Conservation (phyloP, 345 rosid genomes). For the Citrus trifoliata region DNA sequence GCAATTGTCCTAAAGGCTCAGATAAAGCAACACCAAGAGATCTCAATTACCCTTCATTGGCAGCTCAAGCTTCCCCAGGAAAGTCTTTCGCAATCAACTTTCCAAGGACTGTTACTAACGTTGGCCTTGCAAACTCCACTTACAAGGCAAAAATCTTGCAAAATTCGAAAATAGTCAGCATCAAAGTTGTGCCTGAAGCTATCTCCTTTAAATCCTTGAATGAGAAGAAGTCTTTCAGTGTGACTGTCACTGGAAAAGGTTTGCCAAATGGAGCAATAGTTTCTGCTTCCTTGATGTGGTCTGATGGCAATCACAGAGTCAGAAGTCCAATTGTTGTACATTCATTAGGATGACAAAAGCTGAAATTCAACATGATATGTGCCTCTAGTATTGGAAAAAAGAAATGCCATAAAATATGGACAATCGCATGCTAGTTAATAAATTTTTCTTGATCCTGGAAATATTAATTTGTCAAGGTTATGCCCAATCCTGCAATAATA, state of each 20-base stretch:
- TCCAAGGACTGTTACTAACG: slow-evolving; percentile 54
- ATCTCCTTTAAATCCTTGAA: slow-evolving; percentile 26
- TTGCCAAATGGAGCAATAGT: not conserved
- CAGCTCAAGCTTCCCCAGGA: slow-evolving; percentile 11
- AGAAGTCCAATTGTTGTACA: slow-evolving; percentile 4
- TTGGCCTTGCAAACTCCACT: slow-evolving; percentile 36
- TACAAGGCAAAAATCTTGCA: slow-evolving; percentile 30
- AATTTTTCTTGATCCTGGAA: too few species aligned
- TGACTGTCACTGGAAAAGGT: slow-evolving; percentile 24
- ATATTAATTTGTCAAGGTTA: too few species aligned
- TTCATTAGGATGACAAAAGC: too few species aligned
- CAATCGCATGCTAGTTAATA: too few species aligned
- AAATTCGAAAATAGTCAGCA: slow-evolving; percentile 1
- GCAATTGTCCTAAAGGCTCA: slow-evolving; percentile 23
- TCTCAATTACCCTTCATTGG: slow-evolving; percentile 55
- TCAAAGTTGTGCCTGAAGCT: slow-evolving; percentile 36
- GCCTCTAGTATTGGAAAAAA: too few species aligned
- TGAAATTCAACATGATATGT: too few species aligned
- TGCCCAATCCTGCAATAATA: too few species aligned
- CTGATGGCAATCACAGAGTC: slow-evolving; percentile 32
- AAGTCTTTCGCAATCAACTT: slow-evolving; percentile 28
- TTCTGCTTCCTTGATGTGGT: slow-evolving; percentile 32
- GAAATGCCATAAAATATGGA: too few species aligned
- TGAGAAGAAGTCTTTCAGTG: slow-evolving; percentile 42
- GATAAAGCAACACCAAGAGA: slow-evolving; percentile 19